Percentiles rank a stretch among this genome's conserved stretches.
These are phyloP conservation scores for Helianthus annuus DNA, from an alignment of 129 eudicot genomes.

Conservation along the genomic window DNA sequence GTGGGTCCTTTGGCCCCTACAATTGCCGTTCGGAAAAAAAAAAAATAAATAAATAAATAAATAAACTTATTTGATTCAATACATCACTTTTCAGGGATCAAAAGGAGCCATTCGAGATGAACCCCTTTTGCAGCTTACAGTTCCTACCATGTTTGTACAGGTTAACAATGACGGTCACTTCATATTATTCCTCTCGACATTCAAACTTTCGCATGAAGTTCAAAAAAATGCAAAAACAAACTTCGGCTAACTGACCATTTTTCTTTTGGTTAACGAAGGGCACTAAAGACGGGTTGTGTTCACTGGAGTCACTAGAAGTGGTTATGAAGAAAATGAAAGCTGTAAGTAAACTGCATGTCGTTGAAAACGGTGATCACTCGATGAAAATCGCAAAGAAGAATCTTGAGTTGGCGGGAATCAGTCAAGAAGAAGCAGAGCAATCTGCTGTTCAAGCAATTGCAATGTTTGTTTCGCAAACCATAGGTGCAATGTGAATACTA, in stretches of 20 bases:
- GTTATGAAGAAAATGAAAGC: slow-evolving; percentile 66
- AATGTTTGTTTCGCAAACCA: slow-evolving; percentile 48
- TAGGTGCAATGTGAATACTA: slow-evolving; percentile 25
- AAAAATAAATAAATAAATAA: too few relatives aligned
- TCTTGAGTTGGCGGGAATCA: slow-evolving; percentile 49
- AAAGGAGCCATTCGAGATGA: slow-evolving; percentile 76
- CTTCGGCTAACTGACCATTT: neutral
- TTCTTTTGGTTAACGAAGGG: slow-evolving; percentile 48
- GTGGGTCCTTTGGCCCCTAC: too few relatives aligned
- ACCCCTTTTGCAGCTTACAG: slow-evolving; percentile 59
- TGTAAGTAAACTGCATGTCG: slow-evolving; percentile 50
- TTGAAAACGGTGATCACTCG: slow-evolving; percentile 92
- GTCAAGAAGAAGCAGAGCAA: slow-evolving; percentile 68
- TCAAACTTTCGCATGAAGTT: too few relatives aligned
- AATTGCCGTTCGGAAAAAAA: too few relatives aligned
- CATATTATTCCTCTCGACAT: neutral
- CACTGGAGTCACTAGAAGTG: slow-evolving; percentile 54
- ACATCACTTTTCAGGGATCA: slow-evolving; percentile 50
- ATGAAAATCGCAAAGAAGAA: slow-evolving; percentile 79
- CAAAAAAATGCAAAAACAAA: too few relatives aligned
- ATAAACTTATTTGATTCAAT: slow-evolving; percentile 4
- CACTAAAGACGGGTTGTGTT: slow-evolving; percentile 77
- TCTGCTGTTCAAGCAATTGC: slow-evolving; percentile 67
- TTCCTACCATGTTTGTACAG: slow-evolving; percentile 90
- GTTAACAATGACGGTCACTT: slow-evolving; percentile 29